Evolutionary conservation across 2,329 filamentous ascomycete species (phyloP).

Genomic region (Fusarium buharicum): DNA sequence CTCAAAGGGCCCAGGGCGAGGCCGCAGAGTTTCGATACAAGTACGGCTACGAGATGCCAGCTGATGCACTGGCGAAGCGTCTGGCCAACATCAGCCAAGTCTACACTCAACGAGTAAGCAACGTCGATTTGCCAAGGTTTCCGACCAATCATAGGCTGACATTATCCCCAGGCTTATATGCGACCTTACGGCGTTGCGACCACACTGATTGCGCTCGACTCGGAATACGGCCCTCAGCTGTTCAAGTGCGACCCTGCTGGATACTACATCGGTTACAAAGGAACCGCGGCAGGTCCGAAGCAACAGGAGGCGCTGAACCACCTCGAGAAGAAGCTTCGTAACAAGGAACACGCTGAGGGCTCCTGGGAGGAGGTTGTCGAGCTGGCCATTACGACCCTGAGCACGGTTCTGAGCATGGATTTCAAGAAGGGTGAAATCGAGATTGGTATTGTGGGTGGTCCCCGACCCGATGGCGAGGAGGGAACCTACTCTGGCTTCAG

Average conservation of each 20-base stretch:
- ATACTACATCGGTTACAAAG: constrained; percentile 99
- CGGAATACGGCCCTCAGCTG: constrained; percentile 90
- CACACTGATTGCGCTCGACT: constrained; percentile 93
- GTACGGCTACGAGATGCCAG: constrained; percentile 99
- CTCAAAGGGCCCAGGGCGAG: constrained; percentile 92
- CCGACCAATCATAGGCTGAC: constrained; percentile 41
- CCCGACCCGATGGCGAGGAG: constrained; percentile 82
- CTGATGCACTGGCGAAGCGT: constrained; percentile 94
- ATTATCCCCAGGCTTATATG: constrained; percentile 81
- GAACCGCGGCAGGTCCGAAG: constrained; percentile 95
- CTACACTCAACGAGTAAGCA: constrained; percentile 89
- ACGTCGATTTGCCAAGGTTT: constrained; percentile 24
- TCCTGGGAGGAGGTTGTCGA: constrained; percentile 98
- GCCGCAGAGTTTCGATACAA: constrained; percentile 99
- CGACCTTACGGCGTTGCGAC: constrained; percentile 94
- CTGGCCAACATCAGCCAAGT: constrained; percentile 99
- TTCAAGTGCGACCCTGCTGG: constrained; percentile 99
- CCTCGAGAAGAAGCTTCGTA: constrained; percentile 99
- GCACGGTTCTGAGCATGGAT: constrained; percentile 96
- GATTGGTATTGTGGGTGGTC: constrained; percentile 95
- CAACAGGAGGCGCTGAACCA: constrained; percentile 99
- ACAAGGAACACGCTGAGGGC: constrained; percentile 93
- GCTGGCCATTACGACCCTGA: constrained; percentile 92
- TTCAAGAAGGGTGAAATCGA: constrained; percentile 99
- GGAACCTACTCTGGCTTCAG: constrained; percentile 84